These are phyloP conservation scores for Phaeosphaeria sp. DNA, from an alignment of 2,329 filamentous ascomycete species.

Conservation along the genomic window DNA sequence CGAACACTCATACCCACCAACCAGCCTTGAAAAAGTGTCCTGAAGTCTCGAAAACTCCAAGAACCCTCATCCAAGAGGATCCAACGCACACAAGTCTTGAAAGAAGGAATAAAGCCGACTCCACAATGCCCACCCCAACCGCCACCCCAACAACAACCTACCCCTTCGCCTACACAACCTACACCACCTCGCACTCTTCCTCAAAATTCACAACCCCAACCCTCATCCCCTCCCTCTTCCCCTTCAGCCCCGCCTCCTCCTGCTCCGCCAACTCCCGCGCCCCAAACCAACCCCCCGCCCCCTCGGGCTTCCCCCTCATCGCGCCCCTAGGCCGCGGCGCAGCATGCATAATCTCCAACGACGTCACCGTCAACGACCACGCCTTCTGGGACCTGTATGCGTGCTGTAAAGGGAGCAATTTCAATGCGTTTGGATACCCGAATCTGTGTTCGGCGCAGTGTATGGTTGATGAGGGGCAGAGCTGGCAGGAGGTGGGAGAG, in stretches of 20 bases:
- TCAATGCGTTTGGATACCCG: constrained; percentile 9
- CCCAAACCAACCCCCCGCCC: constrained; percentile 1
- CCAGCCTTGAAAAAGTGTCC: background rate
- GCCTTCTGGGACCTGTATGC: constrained; percentile 32
- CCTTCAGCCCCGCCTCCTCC: constrained; percentile 11
- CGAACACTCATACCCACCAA: background rate
- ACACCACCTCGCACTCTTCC: constrained; percentile 15
- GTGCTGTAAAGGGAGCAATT: constrained; percentile 19
- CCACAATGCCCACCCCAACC: constrained; percentile 6
- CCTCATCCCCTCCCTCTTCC: constrained; percentile 17
- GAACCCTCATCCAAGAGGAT: background rate
- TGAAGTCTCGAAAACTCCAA: background rate
- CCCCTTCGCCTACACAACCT: constrained; percentile 21
- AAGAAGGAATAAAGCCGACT: background rate
- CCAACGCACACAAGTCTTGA: background rate
- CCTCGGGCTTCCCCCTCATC: constrained; percentile 11
- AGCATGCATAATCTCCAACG: constrained; percentile 28
- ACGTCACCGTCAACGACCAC: constrained; percentile 23
- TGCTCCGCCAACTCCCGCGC: constrained; percentile 7
- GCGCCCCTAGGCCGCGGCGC: constrained; percentile 5
- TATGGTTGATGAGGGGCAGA: constrained; percentile 5
- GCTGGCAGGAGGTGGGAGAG: constrained; percentile 25
- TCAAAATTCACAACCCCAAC: constrained; percentile 15
- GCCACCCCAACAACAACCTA: constrained; percentile 15
- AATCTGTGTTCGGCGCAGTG: constrained; percentile 20